phyloP scores from a whole-genome alignment of 2,329 filamentous ascomycete species.

The Scedosporium minutisporum region DNA sequence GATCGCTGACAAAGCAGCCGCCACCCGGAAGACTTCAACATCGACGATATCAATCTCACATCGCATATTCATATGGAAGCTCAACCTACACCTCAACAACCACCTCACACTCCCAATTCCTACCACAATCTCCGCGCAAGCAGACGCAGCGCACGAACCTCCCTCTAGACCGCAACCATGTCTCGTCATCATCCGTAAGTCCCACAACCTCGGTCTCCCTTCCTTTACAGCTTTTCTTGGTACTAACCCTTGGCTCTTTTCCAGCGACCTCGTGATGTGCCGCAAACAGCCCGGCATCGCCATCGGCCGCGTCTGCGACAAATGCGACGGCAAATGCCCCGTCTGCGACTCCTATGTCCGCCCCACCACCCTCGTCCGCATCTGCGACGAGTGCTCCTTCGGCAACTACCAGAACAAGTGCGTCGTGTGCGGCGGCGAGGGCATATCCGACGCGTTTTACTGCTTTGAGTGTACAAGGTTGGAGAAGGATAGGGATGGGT shows the following conservation, averaged over 20 bases:
- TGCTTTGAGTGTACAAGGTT: conserved; percentile 97
- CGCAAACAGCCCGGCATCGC: conserved; percentile 96
- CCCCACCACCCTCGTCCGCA: conserved; percentile 90
- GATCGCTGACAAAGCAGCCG: neutral
- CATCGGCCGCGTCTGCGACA: conserved; percentile 97
- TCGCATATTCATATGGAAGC: neutral
- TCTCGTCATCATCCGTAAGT: conserved; percentile 88
- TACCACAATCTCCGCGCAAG: neutral
- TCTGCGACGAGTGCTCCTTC: conserved; percentile 99
- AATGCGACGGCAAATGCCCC: conserved; percentile 98
- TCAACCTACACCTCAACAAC: neutral
- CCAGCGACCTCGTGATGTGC: conserved; percentile 95
- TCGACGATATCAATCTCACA: neutral
- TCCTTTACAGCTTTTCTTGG: no score
- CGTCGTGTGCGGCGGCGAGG: conserved; percentile 95
- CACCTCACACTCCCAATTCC: neutral
- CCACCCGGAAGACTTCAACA: neutral
- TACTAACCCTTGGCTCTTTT: conserved; percentile 15
- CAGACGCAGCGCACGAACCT: neutral
- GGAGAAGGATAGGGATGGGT: conserved; percentile 95
- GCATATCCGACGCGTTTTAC: conserved; percentile 97
- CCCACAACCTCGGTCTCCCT: neutral
- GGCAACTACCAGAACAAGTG: conserved; percentile 99
- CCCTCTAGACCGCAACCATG: conserved; percentile 41
- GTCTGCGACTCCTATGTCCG: conserved; percentile 99